A percentile compares a stretch with the other conserved stretches of the same genome.
Conservation (phyloP, 164 flowering plant species). For the Vitis rotundifolia region DNA sequence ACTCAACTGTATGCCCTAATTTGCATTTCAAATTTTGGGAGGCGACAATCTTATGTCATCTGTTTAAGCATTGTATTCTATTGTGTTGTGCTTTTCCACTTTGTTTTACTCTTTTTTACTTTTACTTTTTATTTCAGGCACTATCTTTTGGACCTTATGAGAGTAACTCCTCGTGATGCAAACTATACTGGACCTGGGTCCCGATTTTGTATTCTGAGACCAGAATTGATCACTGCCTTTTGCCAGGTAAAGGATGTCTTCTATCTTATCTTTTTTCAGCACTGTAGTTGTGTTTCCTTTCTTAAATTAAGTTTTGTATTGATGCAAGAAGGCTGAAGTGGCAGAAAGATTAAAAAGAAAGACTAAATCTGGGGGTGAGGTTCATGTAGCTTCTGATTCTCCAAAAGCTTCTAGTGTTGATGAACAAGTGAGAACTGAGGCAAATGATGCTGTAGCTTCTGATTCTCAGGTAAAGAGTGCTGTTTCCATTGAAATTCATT, state of each 20-base stretch:
- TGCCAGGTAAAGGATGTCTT: slow-evolving; percentile 62
- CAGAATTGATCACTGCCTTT: slow-evolving; percentile 77
- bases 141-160: slow-evolving; percentile 96
- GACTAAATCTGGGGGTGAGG: slow-evolving; percentile 36
- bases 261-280: background rate
- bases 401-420: slow-evolving; percentile 27
- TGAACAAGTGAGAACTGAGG: slow-evolving; percentile 26
- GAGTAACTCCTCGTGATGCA: slow-evolving; percentile 99
- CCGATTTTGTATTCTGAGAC: slow-evolving; percentile 88
- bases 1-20: no score
- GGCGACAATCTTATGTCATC: background rate
- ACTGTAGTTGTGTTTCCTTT: background rate
- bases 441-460: slow-evolving; percentile 23
- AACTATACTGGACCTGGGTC: slow-evolving; percentile 82
- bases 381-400: slow-evolving; percentile 33
- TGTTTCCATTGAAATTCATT: background rate
- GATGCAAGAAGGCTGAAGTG: slow-evolving; percentile 61
- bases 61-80: background rate
- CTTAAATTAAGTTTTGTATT: slow-evolving; percentile 18
- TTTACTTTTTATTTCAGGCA: slow-evolving; percentile 50
- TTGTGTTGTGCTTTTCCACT: background rate
- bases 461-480: slow-evolving; percentile 26
- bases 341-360: slow-evolving; percentile 44
- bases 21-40: no score
- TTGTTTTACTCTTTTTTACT: no score